phyloP scores from a whole-genome alignment of 1,284 basidiomycete species.

The Rhodotorula sp. region DNA sequence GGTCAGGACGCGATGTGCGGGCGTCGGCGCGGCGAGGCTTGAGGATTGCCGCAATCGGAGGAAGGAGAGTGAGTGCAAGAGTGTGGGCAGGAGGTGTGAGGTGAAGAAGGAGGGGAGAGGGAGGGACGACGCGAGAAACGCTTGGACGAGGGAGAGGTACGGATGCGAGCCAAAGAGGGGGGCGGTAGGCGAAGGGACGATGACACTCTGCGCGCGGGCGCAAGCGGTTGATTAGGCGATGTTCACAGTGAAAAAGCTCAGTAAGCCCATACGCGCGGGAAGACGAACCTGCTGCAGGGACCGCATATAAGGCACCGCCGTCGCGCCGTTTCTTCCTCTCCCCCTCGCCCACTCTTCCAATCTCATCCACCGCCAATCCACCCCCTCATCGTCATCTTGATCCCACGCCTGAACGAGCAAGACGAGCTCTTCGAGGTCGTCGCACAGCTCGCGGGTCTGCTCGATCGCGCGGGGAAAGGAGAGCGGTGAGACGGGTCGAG shows the following conservation, averaged over 20 bases:
- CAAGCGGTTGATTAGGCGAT: neutral
- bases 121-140: neutral
- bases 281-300: slow-evolving; percentile 24
- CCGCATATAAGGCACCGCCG: slow-evolving; percentile 21
- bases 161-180: slow-evolving; percentile 15
- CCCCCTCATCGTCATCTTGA: neutral
- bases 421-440: neutral
- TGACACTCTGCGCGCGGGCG: slow-evolving; percentile 1
- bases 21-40: neutral
- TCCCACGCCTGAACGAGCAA: slow-evolving; percentile 16
- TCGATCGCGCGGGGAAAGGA: slow-evolving; percentile 13
- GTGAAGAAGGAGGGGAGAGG: neutral
- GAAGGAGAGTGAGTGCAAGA: slow-evolving; percentile 19
- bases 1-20: slow-evolving; percentile 9
- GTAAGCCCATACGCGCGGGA: too few species aligned
- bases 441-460: neutral
- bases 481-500: slow-evolving; percentile 17
- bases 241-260: neutral
- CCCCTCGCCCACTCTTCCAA: slow-evolving; percentile 8
- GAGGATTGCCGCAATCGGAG: neutral
- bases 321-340: slow-evolving; percentile 1
- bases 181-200: slow-evolving; percentile 14
- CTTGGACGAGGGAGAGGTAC: neutral
- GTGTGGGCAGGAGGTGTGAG: neutral
- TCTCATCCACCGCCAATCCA: neutral